Percentiles rank a stretch among this genome's conserved stretches.
These are phyloP conservation scores for Boletus reticuloceps DNA, from an alignment of 768 basidiomycete genomes.

Conservation along the genomic window DNA sequence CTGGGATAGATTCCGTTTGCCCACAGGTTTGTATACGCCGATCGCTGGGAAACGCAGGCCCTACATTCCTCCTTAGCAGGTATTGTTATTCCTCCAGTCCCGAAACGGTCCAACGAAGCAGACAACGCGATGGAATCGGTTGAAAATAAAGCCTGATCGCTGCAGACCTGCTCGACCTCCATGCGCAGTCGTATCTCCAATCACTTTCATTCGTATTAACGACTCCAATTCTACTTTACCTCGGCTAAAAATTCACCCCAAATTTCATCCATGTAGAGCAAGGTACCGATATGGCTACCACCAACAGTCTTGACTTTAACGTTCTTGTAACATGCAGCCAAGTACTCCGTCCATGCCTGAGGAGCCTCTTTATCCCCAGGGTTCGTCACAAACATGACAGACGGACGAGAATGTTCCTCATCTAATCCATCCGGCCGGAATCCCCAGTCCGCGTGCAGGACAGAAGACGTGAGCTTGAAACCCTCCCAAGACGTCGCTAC, in stretches of 20 bases:
- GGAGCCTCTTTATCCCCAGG: conserved; percentile 41
- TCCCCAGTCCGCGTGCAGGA: conserved; percentile 53
- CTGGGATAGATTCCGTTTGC: no score
- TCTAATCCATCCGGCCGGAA: conserved; percentile 42
- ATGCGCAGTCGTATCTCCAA: no score
- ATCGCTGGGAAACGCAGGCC: no score
- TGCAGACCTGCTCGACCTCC: no score
- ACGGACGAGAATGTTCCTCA: conserved; percentile 42
- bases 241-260: conserved; percentile 36
- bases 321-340: conserved; percentile 47
- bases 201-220: no score
- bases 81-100: no score
- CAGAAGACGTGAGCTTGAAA: conserved; percentile 40
- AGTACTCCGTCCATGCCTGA: conserved; percentile 44
- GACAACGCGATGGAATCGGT: no score
- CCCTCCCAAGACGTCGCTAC: conserved; percentile 52
- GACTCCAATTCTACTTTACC: conserved; percentile 8
- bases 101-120: no score
- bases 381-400: conserved; percentile 44
- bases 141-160: no score
- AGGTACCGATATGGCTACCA: conserved; percentile 49
- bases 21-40: no score
- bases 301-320: conserved; percentile 37
- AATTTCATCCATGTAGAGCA: conserved; percentile 45
- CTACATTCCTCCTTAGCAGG: no score